These are phyloP conservation scores for Sporothrix globosa DNA, from an alignment of 2,329 filamentous ascomycete genomes.

Conservation along the genomic window DNA sequence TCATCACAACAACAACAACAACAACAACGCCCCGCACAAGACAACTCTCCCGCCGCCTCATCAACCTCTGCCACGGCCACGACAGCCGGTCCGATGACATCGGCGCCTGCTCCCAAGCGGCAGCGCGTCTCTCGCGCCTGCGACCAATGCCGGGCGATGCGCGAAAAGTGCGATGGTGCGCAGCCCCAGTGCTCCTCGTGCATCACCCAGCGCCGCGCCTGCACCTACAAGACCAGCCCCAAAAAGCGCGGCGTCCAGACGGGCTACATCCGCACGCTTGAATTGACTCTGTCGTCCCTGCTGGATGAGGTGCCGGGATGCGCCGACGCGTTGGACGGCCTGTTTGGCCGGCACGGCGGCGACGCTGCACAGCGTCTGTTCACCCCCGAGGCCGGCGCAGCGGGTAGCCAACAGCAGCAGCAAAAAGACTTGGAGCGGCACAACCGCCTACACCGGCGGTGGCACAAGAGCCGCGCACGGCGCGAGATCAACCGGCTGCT, in stretches of 20 bases:
- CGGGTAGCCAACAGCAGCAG: background rate
- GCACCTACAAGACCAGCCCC: slow-evolving; percentile 71
- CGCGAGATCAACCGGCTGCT: slow-evolving; percentile 65
- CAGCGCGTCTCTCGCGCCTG: slow-evolving; percentile 70
- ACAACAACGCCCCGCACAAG: background rate
- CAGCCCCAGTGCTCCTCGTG: slow-evolving; percentile 71
- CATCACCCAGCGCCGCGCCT: slow-evolving; percentile 62
- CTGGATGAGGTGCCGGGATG: slow-evolving; percentile 64
- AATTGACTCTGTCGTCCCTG: slow-evolving; percentile 68
- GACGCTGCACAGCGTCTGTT: slow-evolving; percentile 32
- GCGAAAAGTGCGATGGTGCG: slow-evolving; percentile 73
- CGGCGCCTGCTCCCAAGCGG: slow-evolving; percentile 50
- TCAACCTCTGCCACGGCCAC: background rate
- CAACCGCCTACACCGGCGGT: slow-evolving; percentile 63
- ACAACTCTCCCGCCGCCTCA: slow-evolving; percentile 9
- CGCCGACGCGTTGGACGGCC: slow-evolving; percentile 59
- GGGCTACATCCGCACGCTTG: slow-evolving; percentile 76
- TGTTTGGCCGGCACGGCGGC: slow-evolving; percentile 54
- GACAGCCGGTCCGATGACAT: background rate
- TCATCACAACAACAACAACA: background rate
- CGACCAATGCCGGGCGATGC: slow-evolving; percentile 67
- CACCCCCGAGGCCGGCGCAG: slow-evolving; percentile 18
- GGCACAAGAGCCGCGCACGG: slow-evolving; percentile 65
- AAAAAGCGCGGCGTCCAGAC: slow-evolving; percentile 79
- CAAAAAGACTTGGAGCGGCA: slow-evolving; percentile 47